phyloP scores from a whole-genome alignment of 208 protist species.

The Jaenimonas drosophilae region DNA sequence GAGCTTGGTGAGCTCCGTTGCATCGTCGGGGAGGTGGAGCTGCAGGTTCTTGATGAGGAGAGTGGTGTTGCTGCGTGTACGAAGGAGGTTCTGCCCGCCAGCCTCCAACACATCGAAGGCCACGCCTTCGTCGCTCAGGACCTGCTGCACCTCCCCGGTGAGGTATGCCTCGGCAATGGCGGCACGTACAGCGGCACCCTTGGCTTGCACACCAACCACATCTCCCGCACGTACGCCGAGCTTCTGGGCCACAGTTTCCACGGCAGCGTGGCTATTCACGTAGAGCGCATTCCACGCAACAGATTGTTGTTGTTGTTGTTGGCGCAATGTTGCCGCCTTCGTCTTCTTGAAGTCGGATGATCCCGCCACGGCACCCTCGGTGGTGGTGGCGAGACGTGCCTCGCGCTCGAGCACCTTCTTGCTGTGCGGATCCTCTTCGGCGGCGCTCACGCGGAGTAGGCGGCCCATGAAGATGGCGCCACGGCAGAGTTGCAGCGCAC shows the following conservation, averaged over 20 bases:
- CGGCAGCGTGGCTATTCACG: slow-evolving; percentile 74
- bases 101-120: slow-evolving; percentile 57
- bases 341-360: slow-evolving; percentile 57
- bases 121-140: slow-evolving; percentile 69
- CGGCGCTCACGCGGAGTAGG: slow-evolving; percentile 51
- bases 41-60: slow-evolving; percentile 79
- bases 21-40: slow-evolving; percentile 31
- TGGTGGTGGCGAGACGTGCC: slow-evolving; percentile 16
- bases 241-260: slow-evolving; percentile 52
- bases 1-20: slow-evolving; percentile 43
- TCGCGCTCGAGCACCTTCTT: slow-evolving; percentile 29
- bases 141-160: slow-evolving; percentile 60
- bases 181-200: slow-evolving; percentile 84
- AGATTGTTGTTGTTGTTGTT: slow-evolving; percentile 1
- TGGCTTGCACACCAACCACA: slow-evolving; percentile 43
- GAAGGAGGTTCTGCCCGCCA: slow-evolving; percentile 45
- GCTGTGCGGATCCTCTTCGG: slow-evolving; percentile 68
- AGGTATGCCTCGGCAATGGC: slow-evolving; percentile 82
- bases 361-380: slow-evolving; percentile 14
- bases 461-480: slow-evolving; percentile 88
- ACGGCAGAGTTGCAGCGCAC: slow-evolving; percentile 59
- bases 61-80: slow-evolving; percentile 68
- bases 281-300: slow-evolving; percentile 69
- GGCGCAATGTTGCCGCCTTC: slow-evolving; percentile 23
- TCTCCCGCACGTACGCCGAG: slow-evolving; percentile 47